phyloP scores from a whole-genome alignment of 176 grass and related monocot genomes.

The Miscanthus lutarioriparius region DNA sequence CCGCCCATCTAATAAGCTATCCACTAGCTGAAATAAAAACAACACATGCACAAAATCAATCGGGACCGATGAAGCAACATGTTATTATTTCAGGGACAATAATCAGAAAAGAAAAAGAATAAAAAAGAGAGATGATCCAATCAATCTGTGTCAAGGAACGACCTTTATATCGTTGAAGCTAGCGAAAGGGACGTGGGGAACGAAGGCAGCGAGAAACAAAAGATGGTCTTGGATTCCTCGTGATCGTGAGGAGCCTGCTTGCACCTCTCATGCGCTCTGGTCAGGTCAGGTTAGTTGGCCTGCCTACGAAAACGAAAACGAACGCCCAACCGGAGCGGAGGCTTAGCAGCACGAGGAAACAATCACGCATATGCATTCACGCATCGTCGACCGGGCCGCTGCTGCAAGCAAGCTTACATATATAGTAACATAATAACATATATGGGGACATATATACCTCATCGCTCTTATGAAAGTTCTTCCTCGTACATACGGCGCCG shows the following conservation, averaged over 20 bases:
- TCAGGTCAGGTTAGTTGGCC: slow-evolving; percentile 31
- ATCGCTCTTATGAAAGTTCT: too few relatives aligned
- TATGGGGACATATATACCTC: too few relatives aligned
- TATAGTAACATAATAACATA: too few relatives aligned
- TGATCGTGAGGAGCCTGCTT: neutral
- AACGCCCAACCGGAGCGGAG: neutral
- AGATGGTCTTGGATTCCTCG: neutral
- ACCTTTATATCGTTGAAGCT: neutral
- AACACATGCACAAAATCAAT: neutral
- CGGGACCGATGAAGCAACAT: neutral
- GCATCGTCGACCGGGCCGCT: too few relatives aligned
- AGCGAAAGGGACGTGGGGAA: neutral
- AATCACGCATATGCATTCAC: neutral
- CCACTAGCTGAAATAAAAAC: neutral
- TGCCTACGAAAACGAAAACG: neutral
- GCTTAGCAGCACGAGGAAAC: neutral
- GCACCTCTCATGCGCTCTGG: too few relatives aligned
- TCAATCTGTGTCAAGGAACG: neutral
- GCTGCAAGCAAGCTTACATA: too few relatives aligned
- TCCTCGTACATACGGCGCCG: neutral
- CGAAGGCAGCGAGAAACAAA: neutral
- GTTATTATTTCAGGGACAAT: neutral
- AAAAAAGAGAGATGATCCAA: neutral
- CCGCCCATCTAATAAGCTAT: neutral
- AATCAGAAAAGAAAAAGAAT: neutral